phyloP scores from a whole-genome alignment of 345 rosid species.

The Zanthoxylum bungeanum region DNA sequence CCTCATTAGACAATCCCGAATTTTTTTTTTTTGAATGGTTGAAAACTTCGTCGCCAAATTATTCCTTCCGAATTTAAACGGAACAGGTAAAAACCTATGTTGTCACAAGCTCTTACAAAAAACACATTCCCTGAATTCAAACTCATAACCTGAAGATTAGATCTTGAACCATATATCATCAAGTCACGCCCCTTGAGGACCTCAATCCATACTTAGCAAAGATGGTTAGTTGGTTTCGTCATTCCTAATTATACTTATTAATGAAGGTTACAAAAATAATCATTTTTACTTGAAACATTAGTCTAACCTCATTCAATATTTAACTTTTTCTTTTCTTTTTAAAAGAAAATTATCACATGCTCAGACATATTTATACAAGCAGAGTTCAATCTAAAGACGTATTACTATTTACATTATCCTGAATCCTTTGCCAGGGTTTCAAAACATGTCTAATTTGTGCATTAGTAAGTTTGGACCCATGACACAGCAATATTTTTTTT shows the following conservation, averaged over 20 bases:
- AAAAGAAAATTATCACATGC: neutral
- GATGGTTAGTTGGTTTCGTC: conserved; percentile 6
- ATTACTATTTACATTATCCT: neutral
- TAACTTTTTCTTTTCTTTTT: neutral
- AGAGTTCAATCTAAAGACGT: neutral
- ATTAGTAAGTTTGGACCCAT: neutral
- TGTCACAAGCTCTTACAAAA: too few relatives aligned
- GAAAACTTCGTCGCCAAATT: too few relatives aligned
- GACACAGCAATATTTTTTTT: neutral
- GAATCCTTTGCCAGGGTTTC: neutral
- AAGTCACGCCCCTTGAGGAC: too few relatives aligned
- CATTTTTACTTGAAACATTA: neutral
- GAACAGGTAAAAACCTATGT: too few relatives aligned
- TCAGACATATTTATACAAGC: too few relatives aligned
- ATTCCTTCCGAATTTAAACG: too few relatives aligned
- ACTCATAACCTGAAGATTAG: too few relatives aligned
- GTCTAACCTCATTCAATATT: conserved; percentile 2
- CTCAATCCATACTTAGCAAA: conserved; percentile 14
- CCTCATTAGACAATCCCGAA: conserved; percentile 7
- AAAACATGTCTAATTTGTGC: neutral
- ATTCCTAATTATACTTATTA: conserved; percentile 14
- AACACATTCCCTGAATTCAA: too few relatives aligned
- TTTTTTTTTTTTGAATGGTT: too few relatives aligned
- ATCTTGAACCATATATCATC: too few relatives aligned
- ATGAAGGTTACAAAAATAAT: conserved; percentile 18